These are phyloP conservation scores for Aegilops tauschii DNA, from an alignment of 176 grass and related monocot species.

Conservation along the genomic window DNA sequence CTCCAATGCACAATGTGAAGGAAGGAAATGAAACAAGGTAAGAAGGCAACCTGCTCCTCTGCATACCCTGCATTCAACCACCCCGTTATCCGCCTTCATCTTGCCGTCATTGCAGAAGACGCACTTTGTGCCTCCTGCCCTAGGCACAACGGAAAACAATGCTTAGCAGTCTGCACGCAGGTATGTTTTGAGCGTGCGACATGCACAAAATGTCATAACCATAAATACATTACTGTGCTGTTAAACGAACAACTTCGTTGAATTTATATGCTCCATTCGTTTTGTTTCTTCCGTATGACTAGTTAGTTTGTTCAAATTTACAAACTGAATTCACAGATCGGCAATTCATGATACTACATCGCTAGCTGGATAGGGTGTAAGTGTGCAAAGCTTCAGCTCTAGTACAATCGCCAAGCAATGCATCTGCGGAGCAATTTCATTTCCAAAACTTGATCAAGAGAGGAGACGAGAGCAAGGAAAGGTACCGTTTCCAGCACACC, in stretches of 20 bases:
- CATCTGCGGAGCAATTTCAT: neutral
- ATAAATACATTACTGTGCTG: too few relatives aligned
- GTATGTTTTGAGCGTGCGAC: too few relatives aligned
- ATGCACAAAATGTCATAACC: neutral
- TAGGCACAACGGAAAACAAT: constrained; percentile 18
- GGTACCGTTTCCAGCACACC: constrained; percentile 72
- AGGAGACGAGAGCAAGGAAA: neutral
- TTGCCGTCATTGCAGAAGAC: constrained; percentile 86
- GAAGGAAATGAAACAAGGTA: neutral
- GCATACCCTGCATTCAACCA: constrained; percentile 80
- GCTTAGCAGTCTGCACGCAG: neutral
- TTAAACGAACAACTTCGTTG: neutral
- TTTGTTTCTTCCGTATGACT: neutral
- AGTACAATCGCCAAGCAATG: neutral
- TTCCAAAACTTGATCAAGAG: neutral
- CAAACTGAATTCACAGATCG: neutral
- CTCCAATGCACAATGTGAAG: neutral
- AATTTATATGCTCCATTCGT: neutral
- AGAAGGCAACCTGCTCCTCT: constrained; percentile 74
- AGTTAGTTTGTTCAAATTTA: neutral
- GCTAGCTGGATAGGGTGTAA: neutral
- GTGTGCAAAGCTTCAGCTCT: neutral
- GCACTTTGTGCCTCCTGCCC: constrained; percentile 87
- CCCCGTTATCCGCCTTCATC: constrained; percentile 77
- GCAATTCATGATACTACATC: neutral